phyloP scores from a whole-genome alignment of 257 asterid genomes.

The Solanum piurae region DNA sequence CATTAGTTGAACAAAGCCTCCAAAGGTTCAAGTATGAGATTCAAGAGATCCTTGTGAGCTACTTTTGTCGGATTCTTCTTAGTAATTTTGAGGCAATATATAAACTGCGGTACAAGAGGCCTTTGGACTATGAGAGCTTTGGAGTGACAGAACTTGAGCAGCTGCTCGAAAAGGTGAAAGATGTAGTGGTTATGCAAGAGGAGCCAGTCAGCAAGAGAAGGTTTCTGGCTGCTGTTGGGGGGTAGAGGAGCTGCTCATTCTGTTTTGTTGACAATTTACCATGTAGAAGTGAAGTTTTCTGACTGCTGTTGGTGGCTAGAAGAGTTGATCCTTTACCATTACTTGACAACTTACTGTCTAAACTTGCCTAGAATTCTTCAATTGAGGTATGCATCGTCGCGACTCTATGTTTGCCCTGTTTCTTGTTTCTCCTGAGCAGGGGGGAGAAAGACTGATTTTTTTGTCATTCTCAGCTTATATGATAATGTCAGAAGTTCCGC shows the following conservation, averaged over 20 bases:
- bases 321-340: background rate
- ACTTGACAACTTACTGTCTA: background rate
- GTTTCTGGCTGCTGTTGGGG: background rate
- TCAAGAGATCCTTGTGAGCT: constrained; percentile 84
- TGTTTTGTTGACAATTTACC: background rate
- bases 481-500: background rate
- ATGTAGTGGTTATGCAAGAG: background rate
- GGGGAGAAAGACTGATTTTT: background rate
- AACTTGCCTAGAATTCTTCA: background rate
- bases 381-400: background rate
- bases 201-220: background rate
- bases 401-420: background rate
- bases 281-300: background rate
- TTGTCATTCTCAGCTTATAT: background rate
- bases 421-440: background rate
- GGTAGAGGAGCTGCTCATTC: background rate
- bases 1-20: constrained; percentile 21
- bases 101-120: background rate
- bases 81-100: constrained; percentile 41
- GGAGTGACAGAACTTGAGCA: background rate
- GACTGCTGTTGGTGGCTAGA: background rate
- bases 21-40: constrained; percentile 59
- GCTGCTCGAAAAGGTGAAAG: background rate
- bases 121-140: background rate
- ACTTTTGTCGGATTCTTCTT: constrained; percentile 51